A percentile compares a stretch with the other conserved stretches of the same genome.
phyloP scores from a whole-genome alignment of 2,329 filamentous ascomycete species.

The Ascochyta koolunga region DNA sequence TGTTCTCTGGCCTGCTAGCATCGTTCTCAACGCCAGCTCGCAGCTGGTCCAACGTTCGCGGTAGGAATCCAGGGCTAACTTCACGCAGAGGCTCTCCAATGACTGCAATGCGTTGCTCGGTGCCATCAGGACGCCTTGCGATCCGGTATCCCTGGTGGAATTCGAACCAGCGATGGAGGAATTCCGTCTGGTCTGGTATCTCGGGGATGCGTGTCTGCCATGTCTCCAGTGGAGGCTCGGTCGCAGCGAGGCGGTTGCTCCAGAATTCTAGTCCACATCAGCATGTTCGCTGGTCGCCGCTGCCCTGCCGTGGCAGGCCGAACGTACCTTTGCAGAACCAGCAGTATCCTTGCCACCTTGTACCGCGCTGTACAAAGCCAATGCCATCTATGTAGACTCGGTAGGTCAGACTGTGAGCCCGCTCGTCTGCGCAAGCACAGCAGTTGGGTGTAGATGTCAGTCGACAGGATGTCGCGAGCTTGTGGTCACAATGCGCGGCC shows the following conservation, averaged over 20 bases:
- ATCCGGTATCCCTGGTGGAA: conserved; percentile 56
- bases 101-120: conserved; percentile 53
- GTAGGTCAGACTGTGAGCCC: conserved; percentile 52
- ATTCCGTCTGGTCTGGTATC: conserved; percentile 54
- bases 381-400: conserved; percentile 57
- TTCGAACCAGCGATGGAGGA: conserved; percentile 56
- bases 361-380: conserved; percentile 56
- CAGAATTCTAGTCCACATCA: conserved; percentile 51
- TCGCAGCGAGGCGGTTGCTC: conserved; percentile 52
- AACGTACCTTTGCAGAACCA: conserved; percentile 56
- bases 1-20: conserved; percentile 38
- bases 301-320: neutral
- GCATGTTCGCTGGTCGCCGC: neutral
- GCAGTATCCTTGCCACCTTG: conserved; percentile 58
- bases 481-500: conserved; percentile 48
- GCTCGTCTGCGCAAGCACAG: conserved; percentile 51
- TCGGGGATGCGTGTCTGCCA: conserved; percentile 55
- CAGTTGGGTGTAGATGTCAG: conserved; percentile 49
- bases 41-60: conserved; percentile 55
- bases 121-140: conserved; percentile 49
- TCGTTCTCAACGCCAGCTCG: conserved; percentile 40
- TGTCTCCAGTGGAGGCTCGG: conserved; percentile 50
- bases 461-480: conserved; percentile 51
- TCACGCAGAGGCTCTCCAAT: conserved; percentile 56
- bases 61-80: conserved; percentile 55